Evolutionary conservation across 176 grass and related monocot genomes (phyloP).

Genomic region (Zoysia japonica): DNA sequence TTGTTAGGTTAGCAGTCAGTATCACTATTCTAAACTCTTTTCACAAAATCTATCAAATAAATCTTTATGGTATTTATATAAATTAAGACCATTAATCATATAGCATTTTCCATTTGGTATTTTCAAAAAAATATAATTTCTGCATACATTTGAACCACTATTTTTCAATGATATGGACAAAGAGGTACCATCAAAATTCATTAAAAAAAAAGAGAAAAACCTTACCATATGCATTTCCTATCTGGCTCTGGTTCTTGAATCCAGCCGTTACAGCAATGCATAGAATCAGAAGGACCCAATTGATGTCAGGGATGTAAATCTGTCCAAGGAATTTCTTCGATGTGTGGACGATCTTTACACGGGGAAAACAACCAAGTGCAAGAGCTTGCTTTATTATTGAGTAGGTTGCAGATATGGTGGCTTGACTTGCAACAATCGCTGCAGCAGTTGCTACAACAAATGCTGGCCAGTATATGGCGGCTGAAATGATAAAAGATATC

Average conservation of each 20-base stretch:
- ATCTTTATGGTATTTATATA: not conserved
- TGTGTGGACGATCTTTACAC: slow-evolving; percentile 94
- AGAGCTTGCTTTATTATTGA: slow-evolving; percentile 98
- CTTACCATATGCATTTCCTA: slow-evolving; percentile 96
- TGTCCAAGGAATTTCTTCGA: slow-evolving; percentile 97
- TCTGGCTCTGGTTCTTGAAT: slow-evolving; percentile 97
- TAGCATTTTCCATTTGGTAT: too few relatives aligned
- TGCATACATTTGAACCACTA: too few relatives aligned
- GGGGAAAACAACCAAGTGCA: slow-evolving; percentile 87
- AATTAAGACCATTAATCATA: not conserved
- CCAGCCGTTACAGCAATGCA: slow-evolving; percentile 92
- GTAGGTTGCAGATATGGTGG: slow-evolving; percentile 97
- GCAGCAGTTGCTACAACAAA: slow-evolving; percentile 92
- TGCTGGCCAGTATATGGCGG: slow-evolving; percentile 86
- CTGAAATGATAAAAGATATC: slow-evolving; percentile 56
- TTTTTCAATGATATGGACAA: not conserved
- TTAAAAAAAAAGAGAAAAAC: not conserved
- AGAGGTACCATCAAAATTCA: not conserved
- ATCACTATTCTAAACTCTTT: not conserved
- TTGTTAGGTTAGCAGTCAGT: not conserved
- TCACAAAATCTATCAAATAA: not conserved
- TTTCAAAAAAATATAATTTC: too few relatives aligned
- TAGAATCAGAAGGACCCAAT: slow-evolving; percentile 89
- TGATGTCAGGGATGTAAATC: slow-evolving; percentile 99
- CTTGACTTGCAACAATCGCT: slow-evolving; percentile 89